Conservation (phyloP, 2,329 filamentous ascomycete species). For the Phaeosphaeriaceae sp. region DNA sequence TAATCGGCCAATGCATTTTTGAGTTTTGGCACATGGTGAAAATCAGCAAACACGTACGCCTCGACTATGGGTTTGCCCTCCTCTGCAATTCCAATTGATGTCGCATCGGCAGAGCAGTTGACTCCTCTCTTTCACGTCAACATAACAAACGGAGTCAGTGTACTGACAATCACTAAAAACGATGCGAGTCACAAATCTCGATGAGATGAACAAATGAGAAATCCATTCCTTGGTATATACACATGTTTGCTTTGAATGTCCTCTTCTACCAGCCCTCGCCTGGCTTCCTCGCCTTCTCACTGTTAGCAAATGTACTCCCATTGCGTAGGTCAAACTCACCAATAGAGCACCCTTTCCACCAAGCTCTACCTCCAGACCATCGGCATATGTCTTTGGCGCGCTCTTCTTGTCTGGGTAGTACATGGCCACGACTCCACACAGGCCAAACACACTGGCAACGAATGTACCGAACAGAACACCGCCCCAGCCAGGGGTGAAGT, state of each 20-base stretch:
- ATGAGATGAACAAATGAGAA: background rate
- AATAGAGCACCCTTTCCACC: slow-evolving; percentile 53
- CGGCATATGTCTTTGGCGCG: slow-evolving; percentile 55
- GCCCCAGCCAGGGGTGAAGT: slow-evolving; percentile 76
- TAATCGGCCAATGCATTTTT: background rate
- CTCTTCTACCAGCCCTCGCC: slow-evolving; percentile 25
- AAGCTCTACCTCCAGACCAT: slow-evolving; percentile 57
- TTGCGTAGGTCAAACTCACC: slow-evolving; percentile 35
- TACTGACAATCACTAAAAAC: background rate
- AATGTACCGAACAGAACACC: slow-evolving; percentile 62
- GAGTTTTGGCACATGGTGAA: background rate
- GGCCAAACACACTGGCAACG: slow-evolving; percentile 48
- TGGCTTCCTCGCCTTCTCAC: slow-evolving; percentile 28
- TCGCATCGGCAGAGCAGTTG: background rate
- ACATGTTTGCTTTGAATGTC: background rate
- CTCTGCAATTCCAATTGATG: too few species aligned
- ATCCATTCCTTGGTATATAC: slow-evolving; percentile 17
- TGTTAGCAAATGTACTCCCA: slow-evolving; percentile 7
- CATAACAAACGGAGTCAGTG: background rate
- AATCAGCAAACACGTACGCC: background rate
- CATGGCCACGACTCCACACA: slow-evolving; percentile 49
- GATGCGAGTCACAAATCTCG: background rate
- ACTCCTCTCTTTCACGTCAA: background rate
- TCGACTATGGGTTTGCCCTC: too few species aligned
- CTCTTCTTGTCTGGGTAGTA: slow-evolving; percentile 57